Evolutionary conservation across 1,284 basidiomycete genomes (phyloP).

Genomic region (Lentinula novae-zelandiae): DNA sequence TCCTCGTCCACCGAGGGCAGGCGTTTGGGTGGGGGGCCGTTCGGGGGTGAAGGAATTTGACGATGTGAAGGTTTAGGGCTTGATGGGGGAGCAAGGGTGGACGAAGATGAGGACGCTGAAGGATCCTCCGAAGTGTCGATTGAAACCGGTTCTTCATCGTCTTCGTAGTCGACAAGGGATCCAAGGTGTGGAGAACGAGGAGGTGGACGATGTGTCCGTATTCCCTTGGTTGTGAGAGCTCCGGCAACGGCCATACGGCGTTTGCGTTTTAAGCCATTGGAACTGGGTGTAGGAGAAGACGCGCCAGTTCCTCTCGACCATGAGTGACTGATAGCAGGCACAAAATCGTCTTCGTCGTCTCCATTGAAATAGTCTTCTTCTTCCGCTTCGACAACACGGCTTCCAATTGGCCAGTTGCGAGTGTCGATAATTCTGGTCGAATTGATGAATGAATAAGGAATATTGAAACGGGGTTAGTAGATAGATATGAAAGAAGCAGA

Average conservation of each 20-base stretch:
- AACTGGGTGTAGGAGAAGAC: conserved; percentile 29
- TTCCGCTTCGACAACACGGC: conserved; percentile 57
- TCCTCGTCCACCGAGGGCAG: conserved; percentile 37
- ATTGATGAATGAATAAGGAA: background rate
- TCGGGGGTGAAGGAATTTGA: conserved; percentile 31
- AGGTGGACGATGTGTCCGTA: conserved; percentile 17
- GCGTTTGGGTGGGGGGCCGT: conserved; percentile 35
- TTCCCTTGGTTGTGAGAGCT: conserved; percentile 13
- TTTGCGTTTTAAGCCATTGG: conserved; percentile 53
- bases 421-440: conserved; percentile 30
- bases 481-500: background rate
- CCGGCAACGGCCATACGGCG: conserved; percentile 40
- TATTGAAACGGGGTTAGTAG: conserved; percentile 7
- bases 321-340: conserved; percentile 34
- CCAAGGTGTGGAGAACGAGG: conserved; percentile 50
- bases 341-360: conserved; percentile 63
- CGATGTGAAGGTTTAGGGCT: conserved; percentile 39
- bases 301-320: conserved; percentile 30
- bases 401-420: conserved; percentile 45
- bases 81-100: conserved; percentile 24
- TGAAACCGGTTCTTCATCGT: conserved; percentile 45
- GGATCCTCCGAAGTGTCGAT: conserved; percentile 24
- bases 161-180: conserved; percentile 68
- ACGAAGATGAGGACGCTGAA: conserved; percentile 15
- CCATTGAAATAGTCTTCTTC: conserved; percentile 92